Evolutionary conservation across 2,329 filamentous ascomycete genomes (phyloP), one percentile per base, ranked within the genome.

Genomic region (Hawksworthiomyces lignivorus): DNA sequence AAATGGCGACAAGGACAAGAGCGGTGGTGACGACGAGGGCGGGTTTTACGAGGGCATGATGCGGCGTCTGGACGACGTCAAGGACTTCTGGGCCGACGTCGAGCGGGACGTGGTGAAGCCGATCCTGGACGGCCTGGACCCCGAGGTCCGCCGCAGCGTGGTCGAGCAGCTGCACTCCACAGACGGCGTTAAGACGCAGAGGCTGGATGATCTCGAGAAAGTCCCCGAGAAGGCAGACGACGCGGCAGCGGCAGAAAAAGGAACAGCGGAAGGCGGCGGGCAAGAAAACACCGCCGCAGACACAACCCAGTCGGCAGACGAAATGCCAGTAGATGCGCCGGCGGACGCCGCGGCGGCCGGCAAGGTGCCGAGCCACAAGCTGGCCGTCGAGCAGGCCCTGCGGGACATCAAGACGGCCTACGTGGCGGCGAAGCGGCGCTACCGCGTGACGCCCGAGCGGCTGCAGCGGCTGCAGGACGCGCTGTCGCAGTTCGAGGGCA

Each of bases 91-190:
- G 92, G 67, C 79, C 2, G 76, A 84, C 6, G 79, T 89, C 0
- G 87, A 96, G 54, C 81, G 88, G 57, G 81, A 82, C 49, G 72
- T 85, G 31, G 84, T 96, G 56, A 80, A 86, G 63, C 87, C 78
- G 0, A 75, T 83, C 11, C 59, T 82, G 6, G 74, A 73, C 7
- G 62, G 63, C 20, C 60, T 90, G 39, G 78, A 84, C 30, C 75
- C 82, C 4, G 75, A 77, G 33, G 70, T 82, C 44, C 69, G 75
- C 47, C 73, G 73, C 10, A 70, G 75, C 31, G 82, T 88, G 1
- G 60, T 83, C 47, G 72, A 75, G 46, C 72, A 75, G 18, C 64
- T 87, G 33, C 79, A 80, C 52, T 62, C 59, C 24, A 50, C 58
- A 19, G 58, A 62, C 11, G 48, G 54, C 1, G 42, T 55, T 10